Evolutionary conservation across 108 stramenopile species (phyloP).

Genomic region (Aurantiochytrium sp.): DNA sequence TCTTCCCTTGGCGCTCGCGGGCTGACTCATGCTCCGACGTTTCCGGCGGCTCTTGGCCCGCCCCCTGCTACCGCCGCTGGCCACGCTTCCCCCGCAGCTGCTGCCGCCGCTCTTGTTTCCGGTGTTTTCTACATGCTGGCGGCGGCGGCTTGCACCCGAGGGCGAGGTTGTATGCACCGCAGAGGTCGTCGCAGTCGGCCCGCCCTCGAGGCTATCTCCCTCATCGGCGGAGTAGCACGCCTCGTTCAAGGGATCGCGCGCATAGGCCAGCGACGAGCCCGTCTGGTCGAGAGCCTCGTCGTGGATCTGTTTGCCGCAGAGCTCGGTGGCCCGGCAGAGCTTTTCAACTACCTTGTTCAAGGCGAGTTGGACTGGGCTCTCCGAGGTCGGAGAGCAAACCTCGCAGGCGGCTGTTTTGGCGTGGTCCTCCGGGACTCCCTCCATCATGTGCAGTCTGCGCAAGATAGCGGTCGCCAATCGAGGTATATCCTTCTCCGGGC

Average conservation of each 20-base stretch:
- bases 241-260: not conserved
- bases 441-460: not conserved
- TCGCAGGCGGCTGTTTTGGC: not conserved
- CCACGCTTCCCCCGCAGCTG: no score
- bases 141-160: no score
- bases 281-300: no score
- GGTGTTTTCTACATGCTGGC: no score
- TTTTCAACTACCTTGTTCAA: not conserved
- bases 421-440: not conserved
- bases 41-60: not conserved
- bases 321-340: not conserved
- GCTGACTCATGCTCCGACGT: conserved; percentile 7
- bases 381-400: not conserved
- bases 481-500: not conserved
- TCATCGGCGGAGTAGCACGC: not conserved
- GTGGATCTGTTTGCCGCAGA: not conserved
- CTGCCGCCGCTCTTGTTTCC: not conserved
- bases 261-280: no score
- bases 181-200: no score
- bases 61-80: not conserved
- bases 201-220: not conserved
- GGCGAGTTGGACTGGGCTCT: not conserved
- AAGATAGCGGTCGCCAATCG: not conserved
- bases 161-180: no score
- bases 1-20: not conserved